Conservation (phyloP, 2,329 filamentous ascomycete genomes). For the Grosmannia huntii region DNA sequence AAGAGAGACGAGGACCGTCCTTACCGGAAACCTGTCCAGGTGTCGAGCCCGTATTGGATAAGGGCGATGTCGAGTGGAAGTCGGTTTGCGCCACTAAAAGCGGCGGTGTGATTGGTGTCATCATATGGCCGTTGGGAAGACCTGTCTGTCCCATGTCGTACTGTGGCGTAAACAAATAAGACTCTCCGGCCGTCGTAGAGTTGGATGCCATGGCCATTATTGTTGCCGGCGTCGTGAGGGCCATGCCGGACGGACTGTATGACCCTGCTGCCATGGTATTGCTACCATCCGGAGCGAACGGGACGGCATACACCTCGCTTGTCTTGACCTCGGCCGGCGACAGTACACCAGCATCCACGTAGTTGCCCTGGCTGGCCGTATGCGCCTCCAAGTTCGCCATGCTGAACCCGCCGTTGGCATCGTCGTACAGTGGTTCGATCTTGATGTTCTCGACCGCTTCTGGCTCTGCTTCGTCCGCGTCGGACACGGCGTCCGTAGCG, state of each 20-base stretch:
- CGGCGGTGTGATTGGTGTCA: conserved; percentile 8
- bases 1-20: not conserved
- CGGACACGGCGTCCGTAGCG: not conserved
- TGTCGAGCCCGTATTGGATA: conserved; percentile 16
- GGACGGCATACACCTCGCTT: no score
- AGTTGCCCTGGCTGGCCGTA: not conserved
- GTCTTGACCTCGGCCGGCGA: not conserved
- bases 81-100: conserved; percentile 23
- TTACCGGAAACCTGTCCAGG: conserved; percentile 16
- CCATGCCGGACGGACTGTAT: not conserved
- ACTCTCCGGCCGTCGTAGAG: not conserved
- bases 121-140: not conserved
- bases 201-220: not conserved
- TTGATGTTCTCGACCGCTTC: not conserved
- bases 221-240: not conserved
- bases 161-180: conserved; percentile 3
- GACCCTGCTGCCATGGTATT: not conserved
- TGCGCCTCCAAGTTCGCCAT: not conserved
- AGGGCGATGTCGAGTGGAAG: conserved; percentile 25
- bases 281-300: not conserved
- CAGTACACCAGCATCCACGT: not conserved
- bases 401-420: not conserved
- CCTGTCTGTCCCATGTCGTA: not conserved
- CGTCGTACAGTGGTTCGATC: not conserved
- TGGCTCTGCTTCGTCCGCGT: not conserved